Conservation (phyloP, 106 monocot genomes). For the Platanthera guangdongensis region DNA sequence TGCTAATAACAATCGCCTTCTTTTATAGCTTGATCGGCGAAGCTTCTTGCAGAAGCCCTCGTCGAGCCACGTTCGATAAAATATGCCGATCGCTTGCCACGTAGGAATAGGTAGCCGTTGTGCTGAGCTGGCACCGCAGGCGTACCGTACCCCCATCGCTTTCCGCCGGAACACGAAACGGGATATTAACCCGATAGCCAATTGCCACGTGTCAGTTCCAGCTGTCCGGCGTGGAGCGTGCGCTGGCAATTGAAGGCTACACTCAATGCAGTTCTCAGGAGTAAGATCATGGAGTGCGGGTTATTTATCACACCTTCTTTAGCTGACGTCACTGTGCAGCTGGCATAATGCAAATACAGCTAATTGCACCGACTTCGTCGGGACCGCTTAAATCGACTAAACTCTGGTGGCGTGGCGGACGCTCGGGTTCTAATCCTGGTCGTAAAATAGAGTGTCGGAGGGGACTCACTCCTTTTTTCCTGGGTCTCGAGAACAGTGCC, state of each 20-base stretch:
- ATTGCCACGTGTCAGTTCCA: not conserved
- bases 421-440: not conserved
- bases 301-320: not conserved
- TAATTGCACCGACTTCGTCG: not conserved
- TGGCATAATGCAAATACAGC: not conserved
- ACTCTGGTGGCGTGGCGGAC: not conserved
- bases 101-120: conserved; percentile 1
- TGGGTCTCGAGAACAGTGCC: not conserved
- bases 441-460: no score
- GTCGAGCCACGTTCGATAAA: not conserved
- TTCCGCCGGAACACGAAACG: not conserved
- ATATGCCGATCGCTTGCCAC: not conserved
- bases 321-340: not conserved
- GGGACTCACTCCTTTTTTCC: not conserved
- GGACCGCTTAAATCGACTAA: not conserved
- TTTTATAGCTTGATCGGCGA: not conserved
- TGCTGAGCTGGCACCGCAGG: not conserved
- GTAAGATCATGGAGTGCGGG: not conserved
- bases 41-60: not conserved
- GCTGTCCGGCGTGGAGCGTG: not conserved
- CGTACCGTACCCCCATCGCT: not conserved
- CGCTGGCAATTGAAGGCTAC: not conserved
- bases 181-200: not conserved
- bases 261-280: not conserved
- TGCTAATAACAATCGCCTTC: no score